Conservation (phyloP, 768 basidiomycete species). For the Clitopilus passeckerianus region DNA sequence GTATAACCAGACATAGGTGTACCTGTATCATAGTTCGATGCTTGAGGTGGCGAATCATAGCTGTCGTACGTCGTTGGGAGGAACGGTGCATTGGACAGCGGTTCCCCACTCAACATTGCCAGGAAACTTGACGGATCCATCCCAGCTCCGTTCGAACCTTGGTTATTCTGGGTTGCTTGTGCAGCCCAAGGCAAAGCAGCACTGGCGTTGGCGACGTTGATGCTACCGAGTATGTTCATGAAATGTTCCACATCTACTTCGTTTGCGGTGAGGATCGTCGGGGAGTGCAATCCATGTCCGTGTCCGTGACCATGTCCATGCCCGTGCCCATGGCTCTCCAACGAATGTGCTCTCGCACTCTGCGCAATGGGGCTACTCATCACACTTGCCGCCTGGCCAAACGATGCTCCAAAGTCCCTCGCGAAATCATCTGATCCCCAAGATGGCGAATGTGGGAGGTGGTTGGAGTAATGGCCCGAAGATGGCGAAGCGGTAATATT, state of each 20-base stretch:
- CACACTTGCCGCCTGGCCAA: background rate
- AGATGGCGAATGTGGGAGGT: background rate
- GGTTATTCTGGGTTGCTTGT: background rate
- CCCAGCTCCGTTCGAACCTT: slow-evolving; percentile 6
- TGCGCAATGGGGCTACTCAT: background rate
- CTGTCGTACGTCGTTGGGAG: slow-evolving; percentile 12
- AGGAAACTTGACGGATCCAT: slow-evolving; percentile 27
- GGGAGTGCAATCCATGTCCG: background rate
- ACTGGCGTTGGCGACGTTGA: background rate
- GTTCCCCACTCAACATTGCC: slow-evolving; percentile 36
- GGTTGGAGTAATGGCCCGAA: background rate
- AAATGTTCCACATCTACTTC: background rate
- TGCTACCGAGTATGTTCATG: background rate
- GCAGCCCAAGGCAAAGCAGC: background rate
- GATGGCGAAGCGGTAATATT: background rate
- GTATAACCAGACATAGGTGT: background rate
- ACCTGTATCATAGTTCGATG: background rate
- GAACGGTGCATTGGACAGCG: slow-evolving; percentile 34
- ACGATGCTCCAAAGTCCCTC: background rate
- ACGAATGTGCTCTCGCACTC: background rate
- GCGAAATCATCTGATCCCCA: background rate
- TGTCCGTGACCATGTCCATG: background rate
- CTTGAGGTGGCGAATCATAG: background rate
- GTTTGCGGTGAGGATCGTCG: background rate
- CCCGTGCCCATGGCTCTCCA: background rate